phyloP scores from a whole-genome alignment of 192 early-diverging fungal genomes.

The Dispira parvispora region DNA sequence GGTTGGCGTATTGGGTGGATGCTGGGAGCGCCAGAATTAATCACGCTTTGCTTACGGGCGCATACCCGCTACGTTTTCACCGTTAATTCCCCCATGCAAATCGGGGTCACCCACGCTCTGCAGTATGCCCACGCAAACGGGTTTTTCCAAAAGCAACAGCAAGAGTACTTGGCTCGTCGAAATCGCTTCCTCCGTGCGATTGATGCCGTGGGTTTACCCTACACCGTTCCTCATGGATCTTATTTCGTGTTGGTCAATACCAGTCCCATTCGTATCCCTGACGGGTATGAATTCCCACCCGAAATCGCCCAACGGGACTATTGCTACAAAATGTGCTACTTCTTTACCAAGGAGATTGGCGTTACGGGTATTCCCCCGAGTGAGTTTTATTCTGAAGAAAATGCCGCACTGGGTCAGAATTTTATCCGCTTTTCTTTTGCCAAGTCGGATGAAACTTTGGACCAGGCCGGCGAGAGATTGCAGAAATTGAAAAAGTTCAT shows the following conservation, averaged over 20 bases:
- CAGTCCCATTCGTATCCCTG: slow-evolving; percentile 39
- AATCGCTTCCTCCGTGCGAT: slow-evolving; percentile 52
- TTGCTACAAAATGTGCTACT: slow-evolving; percentile 67
- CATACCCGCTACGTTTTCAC: slow-evolving; percentile 84
- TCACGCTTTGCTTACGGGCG: slow-evolving; percentile 58
- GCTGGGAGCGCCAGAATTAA: slow-evolving; percentile 54
- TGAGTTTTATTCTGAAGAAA: slow-evolving; percentile 67
- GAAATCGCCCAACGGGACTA: slow-evolving; percentile 39
- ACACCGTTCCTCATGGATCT: slow-evolving; percentile 75
- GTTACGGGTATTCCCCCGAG: slow-evolving; percentile 83
- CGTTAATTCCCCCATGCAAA: slow-evolving; percentile 78
- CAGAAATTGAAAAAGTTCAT: slow-evolving; percentile 38
- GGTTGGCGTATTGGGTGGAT: slow-evolving; percentile 97
- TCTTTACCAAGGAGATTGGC: slow-evolving; percentile 72
- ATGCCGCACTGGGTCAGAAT: slow-evolving; percentile 45
- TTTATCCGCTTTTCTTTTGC: slow-evolving; percentile 85
- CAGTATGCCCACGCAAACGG: slow-evolving; percentile 36
- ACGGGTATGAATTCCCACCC: slow-evolving; percentile 37
- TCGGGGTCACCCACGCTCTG: slow-evolving; percentile 60
- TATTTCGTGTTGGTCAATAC: slow-evolving; percentile 90
- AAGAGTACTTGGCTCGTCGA: slow-evolving; percentile 51
- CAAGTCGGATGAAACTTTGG: slow-evolving; percentile 71
- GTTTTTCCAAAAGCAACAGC: slow-evolving; percentile 54
- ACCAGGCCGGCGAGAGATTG: slow-evolving; percentile 51
- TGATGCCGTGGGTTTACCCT: slow-evolving; percentile 47